These are phyloP conservation scores for Triangularia setosa DNA, from an alignment of 2,329 filamentous ascomycete genomes.

Conservation along the genomic window DNA sequence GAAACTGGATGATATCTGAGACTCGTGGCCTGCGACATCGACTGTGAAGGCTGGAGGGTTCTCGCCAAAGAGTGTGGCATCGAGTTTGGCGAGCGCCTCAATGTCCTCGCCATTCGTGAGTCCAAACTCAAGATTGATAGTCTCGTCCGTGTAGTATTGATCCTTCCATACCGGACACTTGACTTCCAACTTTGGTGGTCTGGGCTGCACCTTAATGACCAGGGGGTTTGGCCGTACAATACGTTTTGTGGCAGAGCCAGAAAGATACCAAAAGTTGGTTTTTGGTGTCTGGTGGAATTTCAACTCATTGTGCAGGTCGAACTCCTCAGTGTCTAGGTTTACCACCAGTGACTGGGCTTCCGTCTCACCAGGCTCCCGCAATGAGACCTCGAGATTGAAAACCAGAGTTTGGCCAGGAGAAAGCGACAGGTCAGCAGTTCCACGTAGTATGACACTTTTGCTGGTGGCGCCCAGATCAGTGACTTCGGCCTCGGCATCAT, in stretches of 20 bases:
- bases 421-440: conserved; percentile 61
- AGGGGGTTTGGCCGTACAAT: conserved; percentile 48
- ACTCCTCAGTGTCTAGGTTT: conserved; percentile 59
- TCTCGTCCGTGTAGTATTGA: conserved; percentile 84
- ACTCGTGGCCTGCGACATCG: conserved; percentile 30
- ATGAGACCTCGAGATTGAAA: conserved; percentile 66
- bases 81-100: conserved; percentile 66
- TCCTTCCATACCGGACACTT: conserved; percentile 56
- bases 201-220: conserved; percentile 70
- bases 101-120: conserved; percentile 81
- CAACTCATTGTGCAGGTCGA: conserved; percentile 64
- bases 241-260: conserved; percentile 40
- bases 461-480: conserved; percentile 26
- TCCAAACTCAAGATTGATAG: conserved; percentile 63
- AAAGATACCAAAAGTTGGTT: conserved; percentile 49
- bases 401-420: conserved; percentile 64
- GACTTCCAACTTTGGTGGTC: conserved; percentile 88
- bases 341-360: conserved; percentile 62
- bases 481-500: conserved; percentile 27
- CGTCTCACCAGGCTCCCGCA: conserved; percentile 79
- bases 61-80: conserved; percentile 63
- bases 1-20: conserved; percentile 17
- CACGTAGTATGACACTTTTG: conserved; percentile 30
- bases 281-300: conserved; percentile 41
- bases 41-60: conserved; percentile 44